Evolutionary conservation across 202 grass and related monocot genomes (phyloP), one percentile per base, ranked within the genome.

Genomic region (Schoenoplectus tabernaemontani): DNA sequence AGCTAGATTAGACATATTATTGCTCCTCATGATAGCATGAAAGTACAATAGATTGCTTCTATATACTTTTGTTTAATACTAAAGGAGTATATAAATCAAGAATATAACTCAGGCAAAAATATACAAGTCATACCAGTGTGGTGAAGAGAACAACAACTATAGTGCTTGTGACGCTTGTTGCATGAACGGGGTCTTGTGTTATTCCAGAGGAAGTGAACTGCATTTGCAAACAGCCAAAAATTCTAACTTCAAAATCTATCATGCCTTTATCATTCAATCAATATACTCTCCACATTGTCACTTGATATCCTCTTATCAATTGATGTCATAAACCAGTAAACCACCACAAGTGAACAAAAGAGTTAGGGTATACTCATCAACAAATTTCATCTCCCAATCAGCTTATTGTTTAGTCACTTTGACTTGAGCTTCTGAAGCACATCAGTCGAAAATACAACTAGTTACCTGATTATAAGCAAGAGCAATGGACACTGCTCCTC

Each of bases 391-490:
- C 16, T 56, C 17, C 34, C 47, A 34, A 72, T 76, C 26, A n/a
- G 46, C 71, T 34, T 76, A 56, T 34, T 5, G 26, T 54, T 75
- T 34, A 75, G 16, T 76, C 71, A 76, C 34, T 76, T 16, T 37
- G 33, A 54, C 56, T 56, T 78, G 34, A 28, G 6, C 4, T 60
- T 60, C 34, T 63, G 22, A 44, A 62, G 54, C 30, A 59, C 37
- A 42, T 54, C 5, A 7, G 51, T 60, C 28, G 7, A 63, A 66
- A 62, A 64, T 48, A 51, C 37, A 34, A 66, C 1, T 50, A 8
- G 3, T 20, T 48, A 93, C 87, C 94, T 97, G 89, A 87, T 86
- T 93, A 53, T 91, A 97, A 65, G 89, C 91, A 57, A 97, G 84
- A 2, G 89, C 91, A 46, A 97, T 82, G 16, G 89, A 97, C 76